A percentile compares a stretch with the other conserved stretches of the same genome.
These are phyloP conservation scores for Alternaria sp. DNA, from an alignment of 2,329 filamentous ascomycete species.

Conservation along the genomic window DNA sequence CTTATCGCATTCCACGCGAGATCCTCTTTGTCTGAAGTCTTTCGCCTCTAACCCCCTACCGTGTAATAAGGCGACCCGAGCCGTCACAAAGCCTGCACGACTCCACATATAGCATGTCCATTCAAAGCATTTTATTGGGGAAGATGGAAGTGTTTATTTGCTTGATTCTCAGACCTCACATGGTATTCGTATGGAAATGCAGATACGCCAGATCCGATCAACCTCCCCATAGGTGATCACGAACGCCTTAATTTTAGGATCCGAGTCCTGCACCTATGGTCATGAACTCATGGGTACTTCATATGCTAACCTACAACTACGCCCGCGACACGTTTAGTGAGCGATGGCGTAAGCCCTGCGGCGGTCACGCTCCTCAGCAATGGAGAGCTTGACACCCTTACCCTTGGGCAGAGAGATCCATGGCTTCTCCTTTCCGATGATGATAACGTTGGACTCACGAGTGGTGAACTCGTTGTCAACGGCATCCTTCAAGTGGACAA, in stretches of 20 bases:
- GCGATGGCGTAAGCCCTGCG: conserved; percentile 75
- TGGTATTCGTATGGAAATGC: conserved; percentile 47
- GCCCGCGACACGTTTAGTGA: conserved; percentile 51
- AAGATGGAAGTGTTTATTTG: conserved; percentile 30
- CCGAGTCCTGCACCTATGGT: conserved; percentile 37
- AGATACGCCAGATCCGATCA: conserved; percentile 39
- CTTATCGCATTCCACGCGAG: background rate
- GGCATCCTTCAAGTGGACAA: conserved; percentile 99
- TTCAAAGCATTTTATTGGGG: background rate
- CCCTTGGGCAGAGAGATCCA: conserved; percentile 99
- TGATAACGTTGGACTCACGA: conserved; percentile 99
- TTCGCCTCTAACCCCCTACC: background rate
- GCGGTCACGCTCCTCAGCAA: conserved; percentile 98
- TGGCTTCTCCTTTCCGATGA: conserved; percentile 98
- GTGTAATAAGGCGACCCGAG: background rate
- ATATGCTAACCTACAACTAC: conserved; percentile 35
- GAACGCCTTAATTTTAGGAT: conserved; percentile 46
- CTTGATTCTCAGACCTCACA: conserved; percentile 25
- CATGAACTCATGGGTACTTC: conserved; percentile 39
- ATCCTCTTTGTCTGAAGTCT: background rate
- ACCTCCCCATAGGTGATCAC: conserved; percentile 45
- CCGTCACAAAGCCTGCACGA: background rate
- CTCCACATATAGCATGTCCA: conserved; percentile 4
- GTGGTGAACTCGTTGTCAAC: conserved; percentile 99
- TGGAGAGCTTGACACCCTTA: conserved; percentile 98